These are phyloP conservation scores for Crotalaria pallida DNA, from an alignment of 306 rosid species.

Conservation along the genomic window DNA sequence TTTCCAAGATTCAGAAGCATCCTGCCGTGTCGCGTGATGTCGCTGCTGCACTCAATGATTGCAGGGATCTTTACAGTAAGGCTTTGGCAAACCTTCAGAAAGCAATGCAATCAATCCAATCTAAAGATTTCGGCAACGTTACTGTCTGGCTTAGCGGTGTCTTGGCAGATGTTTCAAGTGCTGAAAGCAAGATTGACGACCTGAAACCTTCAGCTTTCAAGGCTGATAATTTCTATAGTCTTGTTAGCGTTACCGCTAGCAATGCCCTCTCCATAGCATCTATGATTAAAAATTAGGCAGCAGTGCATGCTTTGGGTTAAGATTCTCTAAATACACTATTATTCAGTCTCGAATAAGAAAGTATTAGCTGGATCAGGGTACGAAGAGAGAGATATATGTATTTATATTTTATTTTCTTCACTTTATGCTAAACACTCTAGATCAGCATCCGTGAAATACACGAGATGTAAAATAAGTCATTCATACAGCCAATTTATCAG, in stretches of 20 bases:
- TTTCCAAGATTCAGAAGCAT: not conserved
- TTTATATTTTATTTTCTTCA: no score
- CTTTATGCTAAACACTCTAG: no score
- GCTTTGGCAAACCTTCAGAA: not conserved
- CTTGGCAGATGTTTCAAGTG: not conserved
- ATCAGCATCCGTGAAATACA: not conserved
- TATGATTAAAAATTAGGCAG: not conserved
- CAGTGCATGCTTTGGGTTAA: not conserved
- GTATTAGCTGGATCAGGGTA: no score
- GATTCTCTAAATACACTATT: not conserved
- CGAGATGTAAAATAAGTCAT: not conserved
- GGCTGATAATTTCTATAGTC: not conserved
- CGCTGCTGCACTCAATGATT: not conserved
- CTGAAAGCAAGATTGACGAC: not conserved
- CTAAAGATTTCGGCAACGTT: not conserved
- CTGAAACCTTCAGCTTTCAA: not conserved
- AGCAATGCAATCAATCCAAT: not conserved
- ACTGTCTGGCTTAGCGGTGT: not conserved
- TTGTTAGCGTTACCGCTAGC: not conserved
- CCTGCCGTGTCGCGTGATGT: not conserved
- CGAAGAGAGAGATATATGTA: not conserved
- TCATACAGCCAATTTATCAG: not conserved
- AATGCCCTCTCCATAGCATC: not conserved
- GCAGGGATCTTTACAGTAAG: not conserved
- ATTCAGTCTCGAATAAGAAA: no score